Conservation (phyloP, 2,329 filamentous ascomycete genomes). For the Pestalotiopsis sp. region DNA sequence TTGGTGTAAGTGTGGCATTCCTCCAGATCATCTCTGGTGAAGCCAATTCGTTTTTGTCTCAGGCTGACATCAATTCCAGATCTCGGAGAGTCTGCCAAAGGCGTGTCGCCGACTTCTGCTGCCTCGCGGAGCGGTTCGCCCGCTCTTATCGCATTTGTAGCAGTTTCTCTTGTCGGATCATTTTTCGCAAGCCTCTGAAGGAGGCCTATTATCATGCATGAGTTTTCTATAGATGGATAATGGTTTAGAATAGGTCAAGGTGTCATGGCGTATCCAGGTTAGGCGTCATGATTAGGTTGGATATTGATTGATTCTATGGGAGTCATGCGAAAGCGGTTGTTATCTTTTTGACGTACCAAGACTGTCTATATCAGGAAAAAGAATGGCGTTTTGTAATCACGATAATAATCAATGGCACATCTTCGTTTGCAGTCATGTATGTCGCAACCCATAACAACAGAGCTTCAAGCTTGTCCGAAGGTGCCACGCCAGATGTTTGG, state of each 20-base stretch:
- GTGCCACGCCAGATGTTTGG: too few relatives aligned
- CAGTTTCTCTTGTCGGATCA: neutral
- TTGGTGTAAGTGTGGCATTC: constrained; percentile 55
- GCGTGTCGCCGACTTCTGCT: constrained; percentile 37
- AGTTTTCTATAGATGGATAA: neutral
- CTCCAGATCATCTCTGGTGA: neutral
- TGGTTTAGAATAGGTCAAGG: neutral
- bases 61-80: neutral
- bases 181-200: neutral
- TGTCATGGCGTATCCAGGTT: neutral
- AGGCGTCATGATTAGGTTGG: neutral
- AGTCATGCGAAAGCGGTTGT: too few relatives aligned
- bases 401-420: too few relatives aligned
- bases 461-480: too few relatives aligned
- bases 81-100: constrained; percentile 58
- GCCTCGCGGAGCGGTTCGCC: constrained; percentile 2
- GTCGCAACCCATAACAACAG: too few relatives aligned
- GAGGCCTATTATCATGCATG: neutral
- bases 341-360: neutral
- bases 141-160: neutral
- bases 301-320: too few relatives aligned
- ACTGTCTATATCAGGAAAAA: too few relatives aligned
- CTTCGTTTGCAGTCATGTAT: too few relatives aligned
- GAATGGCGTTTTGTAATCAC: too few relatives aligned
- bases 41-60: neutral